Evolutionary conservation across 176 grass and related monocot species (phyloP).

Genomic region (Triticum turgidum): DNA sequence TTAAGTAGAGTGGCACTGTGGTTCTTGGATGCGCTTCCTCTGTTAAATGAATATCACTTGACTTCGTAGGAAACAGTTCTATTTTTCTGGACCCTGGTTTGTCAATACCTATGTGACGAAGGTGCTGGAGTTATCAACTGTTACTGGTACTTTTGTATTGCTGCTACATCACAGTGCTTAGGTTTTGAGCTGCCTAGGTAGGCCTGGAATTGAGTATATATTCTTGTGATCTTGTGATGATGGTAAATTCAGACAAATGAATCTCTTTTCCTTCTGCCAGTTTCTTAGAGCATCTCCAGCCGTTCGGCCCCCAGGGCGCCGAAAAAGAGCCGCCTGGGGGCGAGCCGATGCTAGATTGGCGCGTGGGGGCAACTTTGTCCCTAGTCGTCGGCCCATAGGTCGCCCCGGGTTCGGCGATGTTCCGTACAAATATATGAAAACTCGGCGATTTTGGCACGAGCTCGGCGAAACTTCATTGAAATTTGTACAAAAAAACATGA

Average conservation of each 20-base stretch:
- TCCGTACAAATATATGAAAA: too few relatives aligned
- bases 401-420: too few relatives aligned
- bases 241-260: conserved; percentile 35
- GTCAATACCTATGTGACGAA: neutral
- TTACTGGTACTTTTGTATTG: neutral
- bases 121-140: neutral
- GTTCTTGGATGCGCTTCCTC: neutral
- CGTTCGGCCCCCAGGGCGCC: too few relatives aligned
- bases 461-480: too few relatives aligned
- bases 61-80: neutral
- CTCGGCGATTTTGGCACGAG: too few relatives aligned
- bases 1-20: neutral
- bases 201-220: neutral
- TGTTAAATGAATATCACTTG: neutral
- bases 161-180: neutral
- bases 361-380: too few relatives aligned
- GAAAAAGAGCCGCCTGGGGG: too few relatives aligned
- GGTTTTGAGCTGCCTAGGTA: neutral
- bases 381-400: too few relatives aligned
- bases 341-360: too few relatives aligned
- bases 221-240: conserved; percentile 11
- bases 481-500: too few relatives aligned
- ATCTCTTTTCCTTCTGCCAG: neutral
- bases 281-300: too few relatives aligned
- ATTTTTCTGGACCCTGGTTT: neutral